phyloP scores from a whole-genome alignment of 2,329 filamentous ascomycete genomes.

The Penicillium italicum region DNA sequence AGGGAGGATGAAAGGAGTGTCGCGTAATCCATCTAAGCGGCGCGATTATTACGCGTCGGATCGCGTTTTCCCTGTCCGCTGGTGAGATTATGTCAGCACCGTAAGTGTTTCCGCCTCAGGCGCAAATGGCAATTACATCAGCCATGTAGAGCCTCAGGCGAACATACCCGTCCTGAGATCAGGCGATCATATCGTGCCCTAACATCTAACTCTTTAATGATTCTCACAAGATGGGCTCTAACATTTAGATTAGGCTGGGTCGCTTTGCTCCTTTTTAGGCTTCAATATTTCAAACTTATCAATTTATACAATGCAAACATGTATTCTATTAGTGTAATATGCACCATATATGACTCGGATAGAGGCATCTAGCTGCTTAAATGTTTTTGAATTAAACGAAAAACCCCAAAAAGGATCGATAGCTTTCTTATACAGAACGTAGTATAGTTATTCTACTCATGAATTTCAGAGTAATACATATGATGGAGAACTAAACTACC shows the following conservation, averaged over 20 bases:
- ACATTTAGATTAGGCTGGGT: neutral
- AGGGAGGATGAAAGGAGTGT: constrained; percentile 15
- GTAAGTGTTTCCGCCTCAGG: neutral
- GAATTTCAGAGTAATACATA: neutral
- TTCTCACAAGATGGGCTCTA: neutral
- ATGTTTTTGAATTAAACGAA: too few species aligned
- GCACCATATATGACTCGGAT: neutral
- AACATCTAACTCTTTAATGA: neutral
- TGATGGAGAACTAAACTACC: neutral
- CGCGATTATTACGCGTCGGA: constrained; percentile 1
- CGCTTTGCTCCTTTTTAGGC: neutral
- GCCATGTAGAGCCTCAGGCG: neutral
- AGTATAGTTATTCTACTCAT: too few species aligned
- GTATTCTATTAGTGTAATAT: neutral
- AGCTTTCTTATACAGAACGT: neutral
- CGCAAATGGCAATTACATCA: neutral
- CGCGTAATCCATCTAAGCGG: constrained; percentile 9
- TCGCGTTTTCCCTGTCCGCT: constrained; percentile 1
- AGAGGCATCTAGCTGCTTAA: neutral
- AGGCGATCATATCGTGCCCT: constrained; percentile 1
- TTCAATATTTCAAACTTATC: neutral
- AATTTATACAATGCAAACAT: neutral
- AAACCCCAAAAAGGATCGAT: neutral
- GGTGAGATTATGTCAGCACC: neutral
- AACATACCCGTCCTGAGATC: neutral